Evolutionary conservation across 2,329 filamentous ascomycete species (phyloP).

Genomic region (Paraphoma sp.): DNA sequence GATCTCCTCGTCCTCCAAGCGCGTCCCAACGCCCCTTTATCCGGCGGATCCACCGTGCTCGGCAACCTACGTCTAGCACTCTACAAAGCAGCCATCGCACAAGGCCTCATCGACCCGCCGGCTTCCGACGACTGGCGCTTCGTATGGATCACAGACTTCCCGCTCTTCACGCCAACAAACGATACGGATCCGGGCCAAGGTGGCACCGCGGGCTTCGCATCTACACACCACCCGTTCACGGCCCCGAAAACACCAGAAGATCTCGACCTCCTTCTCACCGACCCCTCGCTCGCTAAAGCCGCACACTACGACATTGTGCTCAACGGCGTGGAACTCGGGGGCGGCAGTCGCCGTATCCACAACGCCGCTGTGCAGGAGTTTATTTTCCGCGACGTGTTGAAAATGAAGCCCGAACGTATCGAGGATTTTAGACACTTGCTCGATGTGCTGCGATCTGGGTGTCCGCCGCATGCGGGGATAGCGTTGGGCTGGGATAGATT

Average conservation of each 20-base stretch:
- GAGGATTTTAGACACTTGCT: constrained; percentile 85
- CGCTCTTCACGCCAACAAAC: constrained; percentile 80
- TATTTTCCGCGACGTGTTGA: constrained; percentile 81
- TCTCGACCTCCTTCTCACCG: constrained; percentile 73
- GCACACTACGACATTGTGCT: constrained; percentile 97
- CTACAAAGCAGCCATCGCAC: constrained; percentile 71
- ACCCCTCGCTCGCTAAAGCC: constrained; percentile 75
- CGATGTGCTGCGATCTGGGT: constrained; percentile 80
- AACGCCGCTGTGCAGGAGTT: constrained; percentile 81
- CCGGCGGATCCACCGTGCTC: constrained; percentile 75
- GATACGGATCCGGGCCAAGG: constrained; percentile 78
- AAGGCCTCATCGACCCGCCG: constrained; percentile 61
- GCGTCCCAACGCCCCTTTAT: constrained; percentile 67
- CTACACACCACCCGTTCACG: constrained; percentile 96
- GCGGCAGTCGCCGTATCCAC: constrained; percentile 92
- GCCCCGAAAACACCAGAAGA: constrained; percentile 77
- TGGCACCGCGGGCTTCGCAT: constrained; percentile 77
- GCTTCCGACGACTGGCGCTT: constrained; percentile 66
- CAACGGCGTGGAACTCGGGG: constrained; percentile 93
- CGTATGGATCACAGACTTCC: constrained; percentile 89
- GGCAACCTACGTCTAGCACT: constrained; percentile 76
- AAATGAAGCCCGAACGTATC: constrained; percentile 76
- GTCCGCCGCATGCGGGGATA: constrained; percentile 93
- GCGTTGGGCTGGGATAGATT: constrained; percentile 91
- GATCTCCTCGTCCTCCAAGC: constrained; percentile 85